phyloP scores from a whole-genome alignment of 345 rosid genomes.

The Linum usitatissimum region DNA sequence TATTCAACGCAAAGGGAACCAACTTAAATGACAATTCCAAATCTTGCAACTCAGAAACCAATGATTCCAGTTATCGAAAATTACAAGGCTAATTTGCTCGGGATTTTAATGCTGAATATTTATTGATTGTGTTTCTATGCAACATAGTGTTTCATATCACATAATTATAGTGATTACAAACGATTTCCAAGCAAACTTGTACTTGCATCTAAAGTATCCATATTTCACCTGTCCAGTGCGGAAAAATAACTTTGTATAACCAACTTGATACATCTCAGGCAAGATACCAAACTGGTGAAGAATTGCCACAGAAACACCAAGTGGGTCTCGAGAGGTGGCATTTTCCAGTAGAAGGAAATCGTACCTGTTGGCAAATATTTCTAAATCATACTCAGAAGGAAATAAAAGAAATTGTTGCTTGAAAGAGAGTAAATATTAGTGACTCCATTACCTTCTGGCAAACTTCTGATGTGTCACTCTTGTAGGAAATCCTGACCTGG shows the following conservation, averaged over 20 bases:
- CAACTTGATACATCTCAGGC: slow-evolving; percentile 5
- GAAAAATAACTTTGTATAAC: slow-evolving; percentile 5
- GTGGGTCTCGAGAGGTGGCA: neutral
- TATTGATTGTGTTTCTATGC: neutral
- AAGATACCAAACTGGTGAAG: slow-evolving; percentile 9
- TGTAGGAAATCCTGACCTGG: neutral
- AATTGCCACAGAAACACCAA: slow-evolving; percentile 3
- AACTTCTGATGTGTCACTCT: slow-evolving; percentile 5
- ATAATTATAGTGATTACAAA: neutral
- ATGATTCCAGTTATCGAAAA: no score
- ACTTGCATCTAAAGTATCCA: neutral
- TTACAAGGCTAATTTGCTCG: neutral
- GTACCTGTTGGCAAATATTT: neutral
- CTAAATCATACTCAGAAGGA: neutral
- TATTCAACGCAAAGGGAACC: neutral
- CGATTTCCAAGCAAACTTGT: no score
- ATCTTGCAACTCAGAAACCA: neutral
- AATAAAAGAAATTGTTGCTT: no score
- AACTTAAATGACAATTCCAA: neutral
- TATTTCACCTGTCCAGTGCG: slow-evolving; percentile 7
- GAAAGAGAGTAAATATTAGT: neutral
- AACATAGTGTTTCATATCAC: neutral
- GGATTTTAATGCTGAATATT: neutral
- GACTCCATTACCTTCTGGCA: neutral
- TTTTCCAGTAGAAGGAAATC: slow-evolving; percentile 2